Conservation (phyloP, 768 basidiomycete species). For the Phanerodontia chrysosporium region DNA sequence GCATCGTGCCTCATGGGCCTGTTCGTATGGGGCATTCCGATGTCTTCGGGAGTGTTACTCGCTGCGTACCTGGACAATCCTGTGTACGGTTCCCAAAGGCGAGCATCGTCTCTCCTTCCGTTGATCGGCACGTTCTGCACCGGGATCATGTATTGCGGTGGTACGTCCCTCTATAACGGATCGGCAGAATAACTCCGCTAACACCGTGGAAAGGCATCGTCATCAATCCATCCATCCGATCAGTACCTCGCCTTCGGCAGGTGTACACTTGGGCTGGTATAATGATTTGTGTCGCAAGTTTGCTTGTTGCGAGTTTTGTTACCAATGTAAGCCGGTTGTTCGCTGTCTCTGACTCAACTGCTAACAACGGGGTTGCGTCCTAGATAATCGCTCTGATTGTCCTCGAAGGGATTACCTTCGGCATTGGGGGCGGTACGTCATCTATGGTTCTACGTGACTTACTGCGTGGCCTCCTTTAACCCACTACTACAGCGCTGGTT, state of each 20-base stretch:
- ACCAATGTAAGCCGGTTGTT: too few relatives aligned
- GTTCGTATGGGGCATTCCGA: slow-evolving; percentile 28
- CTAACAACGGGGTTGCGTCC: too few relatives aligned
- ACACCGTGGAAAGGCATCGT: slow-evolving; percentile 25
- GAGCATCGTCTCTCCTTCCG: slow-evolving; percentile 19
- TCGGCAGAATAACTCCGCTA: too few relatives aligned
- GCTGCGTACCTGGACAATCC: slow-evolving; percentile 23
- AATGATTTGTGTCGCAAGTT: slow-evolving; percentile 20
- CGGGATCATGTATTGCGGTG: slow-evolving; percentile 17
- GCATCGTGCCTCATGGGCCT: slow-evolving; percentile 8
- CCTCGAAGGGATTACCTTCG: slow-evolving; percentile 29
- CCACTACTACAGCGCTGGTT: slow-evolving; percentile 25
- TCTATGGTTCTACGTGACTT: too few relatives aligned
- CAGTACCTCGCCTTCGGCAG: slow-evolving; percentile 21
- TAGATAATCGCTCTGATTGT: slow-evolving; percentile 23
- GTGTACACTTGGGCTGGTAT: slow-evolving; percentile 21
- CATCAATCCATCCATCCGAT: slow-evolving; percentile 21
- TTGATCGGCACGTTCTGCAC: slow-evolving; percentile 23
- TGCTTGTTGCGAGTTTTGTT: slow-evolving; percentile 26
- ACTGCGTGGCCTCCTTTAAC: too few relatives aligned
- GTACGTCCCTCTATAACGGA: too few relatives aligned
- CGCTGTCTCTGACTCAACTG: too few relatives aligned
- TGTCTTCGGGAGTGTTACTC: slow-evolving; percentile 24
- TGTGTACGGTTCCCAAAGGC: slow-evolving; percentile 10
- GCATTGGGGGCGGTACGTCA: slow-evolving; percentile 21